Evolutionary conservation across 169 alveolate genomes (phyloP).

Genomic region (Cryptosporidium canis): DNA sequence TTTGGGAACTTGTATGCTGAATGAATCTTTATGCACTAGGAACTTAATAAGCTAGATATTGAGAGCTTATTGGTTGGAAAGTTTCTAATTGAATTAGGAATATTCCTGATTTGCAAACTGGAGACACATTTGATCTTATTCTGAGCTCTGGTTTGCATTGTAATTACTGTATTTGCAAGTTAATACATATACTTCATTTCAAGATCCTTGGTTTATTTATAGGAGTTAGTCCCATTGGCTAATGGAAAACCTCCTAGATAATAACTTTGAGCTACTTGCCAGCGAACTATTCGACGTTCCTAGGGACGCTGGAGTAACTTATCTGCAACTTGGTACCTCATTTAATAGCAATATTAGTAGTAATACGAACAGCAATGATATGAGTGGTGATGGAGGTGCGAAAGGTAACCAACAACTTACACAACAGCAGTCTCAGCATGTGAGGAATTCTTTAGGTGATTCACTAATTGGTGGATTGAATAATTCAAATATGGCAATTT

Average conservation of each 20-base stretch:
- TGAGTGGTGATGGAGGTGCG: not conserved
- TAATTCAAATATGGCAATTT: not conserved
- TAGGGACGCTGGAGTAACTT: conserved; percentile 19
- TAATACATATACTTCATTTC: not conserved
- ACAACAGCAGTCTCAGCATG: conserved; percentile 6
- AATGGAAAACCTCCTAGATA: conserved; percentile 64
- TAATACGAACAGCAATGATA: not conserved
- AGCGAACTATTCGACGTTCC: conserved; percentile 48
- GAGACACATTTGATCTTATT: not conserved
- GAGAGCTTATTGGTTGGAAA: not conserved
- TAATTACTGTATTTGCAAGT: not conserved
- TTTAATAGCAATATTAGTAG: not conserved
- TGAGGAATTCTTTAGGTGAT: conserved; percentile 35
- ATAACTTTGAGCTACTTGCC: conserved; percentile 46
- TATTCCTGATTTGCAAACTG: not conserved
- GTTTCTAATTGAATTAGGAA: not conserved
- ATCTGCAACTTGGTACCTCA: conserved; percentile 19
- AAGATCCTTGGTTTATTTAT: not conserved
- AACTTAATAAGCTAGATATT: not conserved
- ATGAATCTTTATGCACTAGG: conserved; percentile 12
- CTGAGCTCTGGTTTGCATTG: not conserved
- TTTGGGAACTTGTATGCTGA: not conserved
- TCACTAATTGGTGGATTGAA: conserved; percentile 28
- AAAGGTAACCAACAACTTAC: conserved; percentile 27
- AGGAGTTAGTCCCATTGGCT: conserved; percentile 19